phyloP scores from a whole-genome alignment of 208 protist genomes.

The Blechomonas ayalai region DNA sequence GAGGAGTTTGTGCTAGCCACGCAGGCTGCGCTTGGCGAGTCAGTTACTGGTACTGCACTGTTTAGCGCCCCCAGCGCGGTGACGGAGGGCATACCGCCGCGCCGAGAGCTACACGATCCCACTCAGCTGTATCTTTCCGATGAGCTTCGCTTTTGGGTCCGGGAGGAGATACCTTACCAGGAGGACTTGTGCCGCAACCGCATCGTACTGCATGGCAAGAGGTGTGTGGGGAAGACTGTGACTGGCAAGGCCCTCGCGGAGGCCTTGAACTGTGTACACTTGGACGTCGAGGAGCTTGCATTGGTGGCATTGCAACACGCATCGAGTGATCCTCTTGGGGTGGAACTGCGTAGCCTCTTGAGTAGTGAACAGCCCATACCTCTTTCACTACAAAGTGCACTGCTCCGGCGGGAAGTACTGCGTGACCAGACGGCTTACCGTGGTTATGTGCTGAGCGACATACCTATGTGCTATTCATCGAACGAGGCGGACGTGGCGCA shows the following conservation, averaged over 20 bases:
- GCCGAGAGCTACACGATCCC: slow-evolving; percentile 32
- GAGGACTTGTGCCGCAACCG: slow-evolving; percentile 33
- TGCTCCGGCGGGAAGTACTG: slow-evolving; percentile 39
- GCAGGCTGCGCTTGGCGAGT: slow-evolving; percentile 1
- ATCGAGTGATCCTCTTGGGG: slow-evolving; percentile 14
- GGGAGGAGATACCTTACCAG: slow-evolving; percentile 27
- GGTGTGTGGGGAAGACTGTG: slow-evolving; percentile 45
- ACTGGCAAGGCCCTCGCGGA: slow-evolving; percentile 35
- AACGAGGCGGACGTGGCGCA: neutral
- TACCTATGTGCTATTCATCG: slow-evolving; percentile 8
- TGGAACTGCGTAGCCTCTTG: slow-evolving; percentile 22
- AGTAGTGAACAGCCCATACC: slow-evolving; percentile 23
- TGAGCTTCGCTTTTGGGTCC: slow-evolving; percentile 39
- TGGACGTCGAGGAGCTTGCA: slow-evolving; percentile 61
- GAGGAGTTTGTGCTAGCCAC: slow-evolving; percentile 29
- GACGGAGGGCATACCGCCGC: slow-evolving; percentile 9
- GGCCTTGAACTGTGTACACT: slow-evolving; percentile 49
- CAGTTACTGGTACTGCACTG: slow-evolving; percentile 1
- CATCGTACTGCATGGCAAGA: slow-evolving; percentile 47
- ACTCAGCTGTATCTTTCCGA: slow-evolving; percentile 54
- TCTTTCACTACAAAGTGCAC: slow-evolving; percentile 30
- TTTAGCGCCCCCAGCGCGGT: slow-evolving; percentile 20
- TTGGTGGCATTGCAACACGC: slow-evolving; percentile 7
- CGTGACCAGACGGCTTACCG: slow-evolving; percentile 24
- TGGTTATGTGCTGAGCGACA: slow-evolving; percentile 83